Base-by-base conservation (phyloP, 2,329 filamentous ascomycete species). In the Diplodia sapinea region DNA sequence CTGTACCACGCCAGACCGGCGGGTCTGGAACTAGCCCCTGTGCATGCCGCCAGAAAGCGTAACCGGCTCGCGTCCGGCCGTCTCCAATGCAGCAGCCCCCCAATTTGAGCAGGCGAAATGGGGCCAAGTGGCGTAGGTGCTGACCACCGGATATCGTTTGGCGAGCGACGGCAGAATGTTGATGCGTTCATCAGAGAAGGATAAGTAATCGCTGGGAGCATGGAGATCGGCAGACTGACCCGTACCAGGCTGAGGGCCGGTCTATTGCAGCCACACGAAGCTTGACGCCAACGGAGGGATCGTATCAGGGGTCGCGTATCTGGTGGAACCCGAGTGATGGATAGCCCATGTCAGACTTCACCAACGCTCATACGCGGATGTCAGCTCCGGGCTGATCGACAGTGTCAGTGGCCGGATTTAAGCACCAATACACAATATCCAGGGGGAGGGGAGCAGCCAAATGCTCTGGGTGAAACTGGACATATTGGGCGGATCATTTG, bases 41-140 rank as follows among this genome's bases (percentile, higher is more conserved):
- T 49, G 47, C 59, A 11, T 12, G 17, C 43, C 31, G 54, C 50
- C 59, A 26, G 43, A 38, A 38, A 51, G 15, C 17, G 59, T 51
- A 20, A 63, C 50, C 59, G 59, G 59, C n/a, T 51, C 59, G 59
- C 59, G 50, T 63, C 59, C 38, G 59, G 43, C 59, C 59, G 59
- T 49, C 59, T 51, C 59, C 9, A 63, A 63, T 63, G 43, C 47
- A 63, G 59, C 43, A 63, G 47, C n/a, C n/a, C 15, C 5, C 40
- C 36, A 62, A 47, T 26, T 3, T 13, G 55, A 31, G 29, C 20
- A 63, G 23, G 12, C 29, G 31, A 38, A 9, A 36, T 31, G 59
- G 57, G 59, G 59, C 31, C 59, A 63, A 51, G 59, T 63, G 59
- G 47, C 59, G 59, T 17, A 4, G 12, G 26, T 51, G 59, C 59